Evolutionary conservation across 2,329 filamentous ascomycete genomes (phyloP).

Genomic region (Talaromyces sp.): DNA sequence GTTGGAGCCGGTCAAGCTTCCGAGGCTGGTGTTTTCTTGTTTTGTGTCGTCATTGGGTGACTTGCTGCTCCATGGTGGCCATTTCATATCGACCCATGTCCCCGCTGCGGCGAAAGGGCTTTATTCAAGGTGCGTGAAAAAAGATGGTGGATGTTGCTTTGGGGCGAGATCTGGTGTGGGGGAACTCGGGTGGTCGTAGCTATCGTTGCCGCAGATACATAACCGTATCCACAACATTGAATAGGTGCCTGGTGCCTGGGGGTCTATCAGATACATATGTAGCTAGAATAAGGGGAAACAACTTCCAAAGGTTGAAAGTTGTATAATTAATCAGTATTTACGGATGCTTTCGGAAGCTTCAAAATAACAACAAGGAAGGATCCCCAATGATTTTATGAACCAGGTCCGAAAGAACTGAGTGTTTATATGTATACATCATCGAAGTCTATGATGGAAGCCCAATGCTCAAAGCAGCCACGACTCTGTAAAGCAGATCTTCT

Average conservation of each 20-base stretch:
- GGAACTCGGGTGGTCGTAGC: too few species aligned
- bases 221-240: neutral
- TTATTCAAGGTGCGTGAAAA: neutral
- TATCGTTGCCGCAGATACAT: slow-evolving; percentile 38
- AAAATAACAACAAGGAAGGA: too few species aligned
- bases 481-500: neutral
- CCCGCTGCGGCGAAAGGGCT: neutral
- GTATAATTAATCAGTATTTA: too few species aligned
- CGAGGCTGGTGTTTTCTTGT: slow-evolving; percentile 13
- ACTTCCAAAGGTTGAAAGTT: neutral
- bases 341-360: too few species aligned
- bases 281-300: neutral
- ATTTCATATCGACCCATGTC: slow-evolving; percentile 44
- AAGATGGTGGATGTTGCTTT: neutral
- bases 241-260: too few species aligned
- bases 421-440: neutral
- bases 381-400: neutral
- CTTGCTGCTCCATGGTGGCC: slow-evolving; percentile 51
- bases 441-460: neutral
- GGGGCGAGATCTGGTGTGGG: neutral
- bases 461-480: neutral
- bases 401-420: neutral
- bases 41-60: slow-evolving; percentile 29
- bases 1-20: slow-evolving; percentile 15
- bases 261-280: too few species aligned